Percentiles rank a stretch among this genome's conserved stretches.
Evolutionary conservation across 2,329 filamentous ascomycete species (phyloP).

Genomic region (Apiospora aurea): DNA sequence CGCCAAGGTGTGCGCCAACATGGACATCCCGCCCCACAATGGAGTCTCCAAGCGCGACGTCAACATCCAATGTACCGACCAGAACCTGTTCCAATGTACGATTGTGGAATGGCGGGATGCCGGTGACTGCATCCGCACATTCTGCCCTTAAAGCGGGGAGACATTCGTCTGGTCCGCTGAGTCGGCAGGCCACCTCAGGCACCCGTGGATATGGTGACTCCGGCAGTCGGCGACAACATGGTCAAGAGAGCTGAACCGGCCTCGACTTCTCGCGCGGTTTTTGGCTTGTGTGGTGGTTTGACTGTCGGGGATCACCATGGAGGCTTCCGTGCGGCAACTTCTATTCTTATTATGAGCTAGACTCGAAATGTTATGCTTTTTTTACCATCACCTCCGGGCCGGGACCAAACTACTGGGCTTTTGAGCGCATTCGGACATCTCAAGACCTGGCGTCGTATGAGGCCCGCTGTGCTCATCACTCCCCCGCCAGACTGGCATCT

Average conservation of each 20-base stretch:
- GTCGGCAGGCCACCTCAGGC: constrained; percentile 12
- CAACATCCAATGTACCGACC: constrained; percentile 18
- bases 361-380: constrained; percentile 21
- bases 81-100: constrained; percentile 17
- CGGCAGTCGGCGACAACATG: background rate
- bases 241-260: background rate
- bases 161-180: background rate
- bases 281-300: background rate
- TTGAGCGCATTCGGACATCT: constrained; percentile 20
- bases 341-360: constrained; percentile 22
- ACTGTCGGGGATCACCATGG: background rate
- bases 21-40: background rate
- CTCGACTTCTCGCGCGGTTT: background rate
- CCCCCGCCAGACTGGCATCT: constrained; percentile 21
- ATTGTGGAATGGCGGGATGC: constrained; percentile 18
- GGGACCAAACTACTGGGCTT: constrained; percentile 11
- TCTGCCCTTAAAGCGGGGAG: constrained; percentile 20
- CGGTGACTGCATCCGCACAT: constrained; percentile 18
- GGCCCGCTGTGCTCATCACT: constrained; percentile 21
- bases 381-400: background rate
- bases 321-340: constrained; percentile 9
- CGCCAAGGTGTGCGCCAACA: constrained; percentile 17
- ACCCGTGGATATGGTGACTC: constrained; percentile 7
- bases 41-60: background rate
- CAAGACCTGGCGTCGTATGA: constrained; percentile 20